phyloP scores from a whole-genome alignment of 306 rosid genomes.

The Sphenostylis stenocarpa region DNA sequence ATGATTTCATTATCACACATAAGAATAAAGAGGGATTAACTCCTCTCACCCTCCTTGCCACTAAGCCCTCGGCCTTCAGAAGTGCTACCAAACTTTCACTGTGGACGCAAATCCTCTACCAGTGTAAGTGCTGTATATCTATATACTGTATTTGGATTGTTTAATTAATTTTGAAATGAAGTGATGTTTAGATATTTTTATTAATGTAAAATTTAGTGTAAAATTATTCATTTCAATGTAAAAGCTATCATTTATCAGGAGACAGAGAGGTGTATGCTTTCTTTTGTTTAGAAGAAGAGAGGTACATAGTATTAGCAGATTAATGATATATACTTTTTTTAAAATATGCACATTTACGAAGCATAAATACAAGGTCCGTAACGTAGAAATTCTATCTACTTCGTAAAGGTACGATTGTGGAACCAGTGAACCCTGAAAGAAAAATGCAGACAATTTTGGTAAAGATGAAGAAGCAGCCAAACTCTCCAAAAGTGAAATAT shows the following conservation, averaged over 20 bases:
- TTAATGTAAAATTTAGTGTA: too few species aligned
- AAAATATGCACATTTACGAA: neutral
- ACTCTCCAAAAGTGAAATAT: neutral
- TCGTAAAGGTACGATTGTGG: slow-evolving; percentile 20
- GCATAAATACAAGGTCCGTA: too few species aligned
- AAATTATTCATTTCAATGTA: too few species aligned
- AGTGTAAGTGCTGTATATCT: neutral
- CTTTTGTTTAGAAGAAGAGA: too few species aligned
- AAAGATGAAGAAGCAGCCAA: neutral
- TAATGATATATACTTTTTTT: neutral
- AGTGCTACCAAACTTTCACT: slow-evolving; percentile 26
- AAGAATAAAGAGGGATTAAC: neutral
- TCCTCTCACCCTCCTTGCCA: slow-evolving; percentile 33
- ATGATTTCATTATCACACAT: slow-evolving; percentile 4
- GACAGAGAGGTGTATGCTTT: too few species aligned
- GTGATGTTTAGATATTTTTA: too few species aligned
- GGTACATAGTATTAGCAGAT: neutral
- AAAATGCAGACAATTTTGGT: neutral
- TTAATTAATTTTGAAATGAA: too few species aligned
- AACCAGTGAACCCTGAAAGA: neutral
- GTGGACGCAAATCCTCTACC: slow-evolving; percentile 21
- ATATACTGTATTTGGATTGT: too few species aligned
- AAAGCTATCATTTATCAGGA: too few species aligned
- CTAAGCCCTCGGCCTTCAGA: slow-evolving; percentile 31
- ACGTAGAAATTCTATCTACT: neutral